Percentiles rank a stretch among this genome's conserved stretches.
These are phyloP conservation scores for Talaromyces liani DNA, from an alignment of 495 filamentous ascomycete genomes.

Conservation along the genomic window DNA sequence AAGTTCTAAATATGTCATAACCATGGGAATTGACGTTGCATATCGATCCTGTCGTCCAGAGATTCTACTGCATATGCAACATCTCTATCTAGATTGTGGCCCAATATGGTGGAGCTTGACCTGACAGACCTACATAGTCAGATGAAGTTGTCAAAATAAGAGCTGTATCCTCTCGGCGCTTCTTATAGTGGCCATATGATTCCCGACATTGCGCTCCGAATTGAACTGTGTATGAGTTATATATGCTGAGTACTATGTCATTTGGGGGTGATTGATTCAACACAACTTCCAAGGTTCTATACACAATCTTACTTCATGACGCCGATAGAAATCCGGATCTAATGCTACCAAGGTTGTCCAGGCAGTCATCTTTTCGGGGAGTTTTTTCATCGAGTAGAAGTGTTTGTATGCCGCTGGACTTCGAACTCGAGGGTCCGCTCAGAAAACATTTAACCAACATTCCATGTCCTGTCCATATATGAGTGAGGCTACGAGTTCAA, in stretches of 20 bases:
- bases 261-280: not conserved
- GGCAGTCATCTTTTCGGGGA: not conserved
- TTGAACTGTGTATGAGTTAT: not conserved
- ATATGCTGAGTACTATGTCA: not conserved
- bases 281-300: no score
- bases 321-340: not conserved
- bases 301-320: no score
- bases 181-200: not conserved
- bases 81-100: not conserved
- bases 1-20: no score
- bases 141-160: not conserved
- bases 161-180: no score
- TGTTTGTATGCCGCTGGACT: not conserved
- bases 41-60: not conserved
- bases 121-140: not conserved
- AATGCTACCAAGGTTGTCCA: not conserved
- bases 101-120: not conserved
- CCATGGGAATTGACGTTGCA: not conserved
- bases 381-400: not conserved
- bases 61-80: not conserved
- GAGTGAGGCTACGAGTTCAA: not conserved
- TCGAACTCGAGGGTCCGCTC: not conserved
- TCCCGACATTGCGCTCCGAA: not conserved
- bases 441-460: not conserved
- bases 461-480: not conserved